A percentile compares a stretch with the other conserved stretches of the same genome.
These are phyloP conservation scores for Nakataea oryzae DNA, from an alignment of 2,329 filamentous ascomycete species.

Conservation along the genomic window DNA sequence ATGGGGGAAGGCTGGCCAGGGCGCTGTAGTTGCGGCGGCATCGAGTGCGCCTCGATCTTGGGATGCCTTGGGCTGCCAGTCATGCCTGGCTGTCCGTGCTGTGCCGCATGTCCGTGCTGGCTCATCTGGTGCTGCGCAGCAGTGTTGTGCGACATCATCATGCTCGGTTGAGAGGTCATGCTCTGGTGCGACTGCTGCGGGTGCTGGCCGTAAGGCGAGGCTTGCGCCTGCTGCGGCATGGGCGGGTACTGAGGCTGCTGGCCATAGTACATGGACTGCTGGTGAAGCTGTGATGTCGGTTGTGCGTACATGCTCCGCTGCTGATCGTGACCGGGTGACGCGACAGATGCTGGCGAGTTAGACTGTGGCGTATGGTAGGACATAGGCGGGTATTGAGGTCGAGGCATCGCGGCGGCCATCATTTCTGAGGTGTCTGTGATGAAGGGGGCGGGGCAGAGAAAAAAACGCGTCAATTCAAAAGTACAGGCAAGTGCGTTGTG, in stretches of 20 bases:
- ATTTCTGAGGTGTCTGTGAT: conserved; percentile 48
- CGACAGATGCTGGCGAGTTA: conserved; percentile 86
- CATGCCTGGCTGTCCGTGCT: conserved; percentile 45
- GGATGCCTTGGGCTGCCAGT: conserved; percentile 49
- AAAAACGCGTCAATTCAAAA: conserved; percentile 5
- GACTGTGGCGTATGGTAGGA: conserved; percentile 89
- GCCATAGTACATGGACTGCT: conserved; percentile 69
- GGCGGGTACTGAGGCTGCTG: conserved; percentile 53
- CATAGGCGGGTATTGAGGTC: conserved; percentile 77
- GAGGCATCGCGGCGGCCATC: conserved; percentile 62
- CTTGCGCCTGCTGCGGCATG: conserved; percentile 51
- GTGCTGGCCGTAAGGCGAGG: conserved; percentile 52
- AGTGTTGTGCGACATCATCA: conserved; percentile 55
- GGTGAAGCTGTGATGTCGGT: conserved; percentile 66
- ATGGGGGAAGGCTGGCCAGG: conserved; percentile 37
- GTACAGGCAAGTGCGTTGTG: background rate
- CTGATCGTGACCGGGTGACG: conserved; percentile 81
- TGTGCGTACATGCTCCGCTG: conserved; percentile 81
- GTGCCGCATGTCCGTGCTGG: conserved; percentile 47
- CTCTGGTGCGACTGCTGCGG: conserved; percentile 42
- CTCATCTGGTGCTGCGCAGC: conserved; percentile 44
- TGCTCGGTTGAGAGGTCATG: conserved; percentile 53
- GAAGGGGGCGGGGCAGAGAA: background rate
- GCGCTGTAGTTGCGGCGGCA: conserved; percentile 52
- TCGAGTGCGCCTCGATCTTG: conserved; percentile 50